These are phyloP conservation scores for Phialocephala sp. DNA, from an alignment of 2,329 filamentous ascomycete genomes.

Conservation along the genomic window DNA sequence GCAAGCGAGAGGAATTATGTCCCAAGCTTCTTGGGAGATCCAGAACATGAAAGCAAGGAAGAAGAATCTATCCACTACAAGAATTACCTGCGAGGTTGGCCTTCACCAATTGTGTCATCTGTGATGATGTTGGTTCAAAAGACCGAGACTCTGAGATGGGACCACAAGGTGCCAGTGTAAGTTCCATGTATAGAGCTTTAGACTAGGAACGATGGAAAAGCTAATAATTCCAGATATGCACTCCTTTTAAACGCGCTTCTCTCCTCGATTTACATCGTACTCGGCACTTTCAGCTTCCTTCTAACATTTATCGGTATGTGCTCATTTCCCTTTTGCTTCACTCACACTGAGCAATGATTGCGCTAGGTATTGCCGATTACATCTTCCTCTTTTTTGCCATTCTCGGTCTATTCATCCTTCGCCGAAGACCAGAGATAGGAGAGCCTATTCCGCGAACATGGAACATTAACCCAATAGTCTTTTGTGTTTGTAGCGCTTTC, in stretches of 20 bases:
- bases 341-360: neutral
- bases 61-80: constrained; percentile 7
- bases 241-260: neutral
- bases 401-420: constrained; percentile 4
- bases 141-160: constrained; percentile 9
- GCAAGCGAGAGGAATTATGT: neutral
- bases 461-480: neutral
- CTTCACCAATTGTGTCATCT: neutral
- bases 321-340: neutral
- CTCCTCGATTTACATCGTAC: constrained; percentile 1
- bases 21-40: constrained; percentile 7
- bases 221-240: constrained; percentile 3
- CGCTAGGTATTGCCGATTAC: neutral
- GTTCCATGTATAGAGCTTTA: neutral
- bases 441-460: neutral
- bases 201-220: neutral
- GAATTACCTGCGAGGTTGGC: neutral
- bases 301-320: neutral
- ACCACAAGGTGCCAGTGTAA: constrained; percentile 9
- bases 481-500: constrained; percentile 7
- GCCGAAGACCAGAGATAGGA: neutral
- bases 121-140: constrained; percentile 3
- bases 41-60: constrained; percentile 5
- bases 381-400: constrained; percentile 5
- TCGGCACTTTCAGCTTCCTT: constrained; percentile 6